A percentile compares a stretch with the other conserved stretches of the same genome.
Evolutionary conservation across 768 basidiomycete genomes (phyloP).

Genomic region (Collybiopsis luxurians): DNA sequence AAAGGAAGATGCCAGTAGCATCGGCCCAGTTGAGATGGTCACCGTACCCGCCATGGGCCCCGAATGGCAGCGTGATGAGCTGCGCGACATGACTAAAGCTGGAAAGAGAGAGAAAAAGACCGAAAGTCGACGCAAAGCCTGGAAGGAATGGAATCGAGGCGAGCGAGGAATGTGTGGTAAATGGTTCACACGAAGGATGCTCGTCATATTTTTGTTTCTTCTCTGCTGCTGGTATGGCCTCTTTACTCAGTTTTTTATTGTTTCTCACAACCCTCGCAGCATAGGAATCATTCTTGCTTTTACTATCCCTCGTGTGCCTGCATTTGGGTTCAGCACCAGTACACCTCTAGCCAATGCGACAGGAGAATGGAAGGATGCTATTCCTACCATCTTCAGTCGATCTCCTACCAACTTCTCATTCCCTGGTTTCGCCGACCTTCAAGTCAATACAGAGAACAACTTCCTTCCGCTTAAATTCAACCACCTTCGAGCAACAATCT

Average conservation of each 20-base stretch:
- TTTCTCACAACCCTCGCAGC: conserved; percentile 28
- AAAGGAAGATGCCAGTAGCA: conserved; percentile 31
- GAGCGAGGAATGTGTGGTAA: conserved; percentile 77
- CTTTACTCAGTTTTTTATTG: background rate
- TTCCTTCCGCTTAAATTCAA: conserved; percentile 77
- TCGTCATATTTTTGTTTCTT: conserved; percentile 69
- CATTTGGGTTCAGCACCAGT: conserved; percentile 56
- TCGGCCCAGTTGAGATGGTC: conserved; percentile 75
- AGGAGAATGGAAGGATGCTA: conserved; percentile 50
- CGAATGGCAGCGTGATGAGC: conserved; percentile 83
- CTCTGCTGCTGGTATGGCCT: conserved; percentile 34
- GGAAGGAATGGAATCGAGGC: conserved; percentile 76
- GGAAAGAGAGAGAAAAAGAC: conserved; percentile 62
- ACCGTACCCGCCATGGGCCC: conserved; percentile 90
- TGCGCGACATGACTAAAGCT: conserved; percentile 72
- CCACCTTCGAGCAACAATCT: conserved; percentile 63
- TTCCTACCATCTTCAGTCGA: conserved; percentile 62
- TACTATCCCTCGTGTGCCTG: conserved; percentile 80
- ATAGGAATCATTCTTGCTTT: conserved; percentile 72
- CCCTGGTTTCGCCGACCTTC: conserved; percentile 69
- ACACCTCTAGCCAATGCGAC: conserved; percentile 61
- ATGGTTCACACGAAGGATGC: conserved; percentile 70
- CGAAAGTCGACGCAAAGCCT: conserved; percentile 53
- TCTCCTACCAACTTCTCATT: conserved; percentile 90
- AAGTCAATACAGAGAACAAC: conserved; percentile 73